Evolutionary conservation across 331 rosid genomes (phyloP), one percentile per base, ranked within the genome.

Genomic region (Cydonia oblonga): DNA sequence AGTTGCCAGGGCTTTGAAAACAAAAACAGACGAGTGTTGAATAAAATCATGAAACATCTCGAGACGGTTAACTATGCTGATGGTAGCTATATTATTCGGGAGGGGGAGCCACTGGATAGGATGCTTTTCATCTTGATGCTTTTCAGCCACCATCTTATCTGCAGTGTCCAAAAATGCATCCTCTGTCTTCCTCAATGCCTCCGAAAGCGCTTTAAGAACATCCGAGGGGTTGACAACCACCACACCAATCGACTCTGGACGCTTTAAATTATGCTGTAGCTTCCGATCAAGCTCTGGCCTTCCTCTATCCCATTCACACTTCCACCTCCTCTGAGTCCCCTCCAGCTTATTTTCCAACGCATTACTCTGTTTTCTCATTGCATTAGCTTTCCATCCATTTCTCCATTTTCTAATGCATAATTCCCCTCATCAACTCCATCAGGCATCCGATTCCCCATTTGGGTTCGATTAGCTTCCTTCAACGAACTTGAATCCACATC

Each of bases 161-260:
- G 82, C 69, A 63, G 8, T 68, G 63, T 78, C 86, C 75, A 89
- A 61, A 81, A 79, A 93, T 13, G 85, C 78, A 2, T 86, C 90
- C 74, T 93, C 97, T 19, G 84, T 81, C 66, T 76, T 87, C 79
- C 70, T 84, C 75, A 93, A 44, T 5, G 88, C 96, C 77, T 74
- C 83, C 0, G 97, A 90, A 70, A 90, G 87, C 10, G 87, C 88
- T 72, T 57, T 40, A 15, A 93, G 74, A 30, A 87, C 92, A 65
- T 86, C 87, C 0, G 75, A 79, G 12, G 86, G 84, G 38, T 78
- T 76, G 26, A 60, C 54, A 24, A 71, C 70, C n/a, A 46, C 76
- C 69, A 46, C 72, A n/a, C 74, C 75, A 33, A 68, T 72, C 2
- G 77, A 67, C 30, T 46, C 25, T 15, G 58, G 32, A 22, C 46